A percentile compares a stretch with the other conserved stretches of the same genome.
Evolutionary conservation across 75 land plant genomes (phyloP).

Genomic region (Cunninghamia lanceolata): DNA sequence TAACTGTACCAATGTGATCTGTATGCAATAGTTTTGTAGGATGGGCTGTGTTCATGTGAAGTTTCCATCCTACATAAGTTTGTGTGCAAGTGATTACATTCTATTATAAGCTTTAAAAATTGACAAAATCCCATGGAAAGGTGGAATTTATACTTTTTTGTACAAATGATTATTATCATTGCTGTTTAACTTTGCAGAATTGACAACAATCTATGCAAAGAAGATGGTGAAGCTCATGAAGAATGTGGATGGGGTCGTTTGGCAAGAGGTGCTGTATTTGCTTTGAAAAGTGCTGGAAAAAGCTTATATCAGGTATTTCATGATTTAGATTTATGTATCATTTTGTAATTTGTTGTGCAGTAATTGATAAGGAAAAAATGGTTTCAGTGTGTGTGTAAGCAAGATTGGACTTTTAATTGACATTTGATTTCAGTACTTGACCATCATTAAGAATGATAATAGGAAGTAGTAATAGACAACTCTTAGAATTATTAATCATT

Average conservation of each 20-base stretch:
- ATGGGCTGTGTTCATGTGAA: background rate
- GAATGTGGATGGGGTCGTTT: conserved; percentile 75
- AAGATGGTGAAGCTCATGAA: conserved; percentile 15
- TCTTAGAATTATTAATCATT: background rate
- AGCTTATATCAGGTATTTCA: conserved; percentile 44
- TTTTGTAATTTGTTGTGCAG: background rate
- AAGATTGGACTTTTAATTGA: background rate
- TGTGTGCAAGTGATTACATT: background rate
- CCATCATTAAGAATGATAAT: background rate
- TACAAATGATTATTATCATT: background rate
- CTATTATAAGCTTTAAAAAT: background rate
- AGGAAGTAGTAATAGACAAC: background rate
- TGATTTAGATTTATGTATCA: background rate
- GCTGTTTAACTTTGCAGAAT: background rate
- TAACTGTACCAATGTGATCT: background rate
- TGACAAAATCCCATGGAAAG: background rate
- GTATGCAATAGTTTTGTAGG: background rate
- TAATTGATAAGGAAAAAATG: background rate
- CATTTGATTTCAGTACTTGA: background rate
- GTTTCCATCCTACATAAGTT: background rate
- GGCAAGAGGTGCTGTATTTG: conserved; percentile 89
- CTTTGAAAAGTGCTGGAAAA: conserved; percentile 52
- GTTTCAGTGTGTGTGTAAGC: background rate
- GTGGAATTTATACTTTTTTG: background rate
- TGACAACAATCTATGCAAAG: conserved; percentile 2